Evolutionary conservation across 345 rosid species (phyloP).

Genomic region (Combretum micranthum): DNA sequence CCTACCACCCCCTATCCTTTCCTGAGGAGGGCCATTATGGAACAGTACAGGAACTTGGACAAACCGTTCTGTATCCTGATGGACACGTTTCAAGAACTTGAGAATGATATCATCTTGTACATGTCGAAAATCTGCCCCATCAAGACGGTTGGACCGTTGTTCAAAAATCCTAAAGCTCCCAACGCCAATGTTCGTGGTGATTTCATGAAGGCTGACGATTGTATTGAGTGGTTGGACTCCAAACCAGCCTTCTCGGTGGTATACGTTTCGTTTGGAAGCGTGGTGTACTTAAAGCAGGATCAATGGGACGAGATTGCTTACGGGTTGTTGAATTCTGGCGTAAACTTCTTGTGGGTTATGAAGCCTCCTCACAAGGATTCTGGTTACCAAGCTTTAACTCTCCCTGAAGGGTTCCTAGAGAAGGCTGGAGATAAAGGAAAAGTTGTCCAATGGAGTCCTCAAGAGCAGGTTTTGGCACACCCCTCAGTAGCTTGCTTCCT

Average conservation of each 20-base stretch:
- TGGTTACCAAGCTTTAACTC: slow-evolving; percentile 19
- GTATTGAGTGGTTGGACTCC: slow-evolving; percentile 68
- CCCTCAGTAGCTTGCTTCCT: slow-evolving; percentile 62
- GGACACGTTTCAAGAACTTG: slow-evolving; percentile 70
- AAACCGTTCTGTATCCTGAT: slow-evolving; percentile 61
- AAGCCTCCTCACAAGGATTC: slow-evolving; percentile 35
- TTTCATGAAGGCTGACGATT: slow-evolving; percentile 39
- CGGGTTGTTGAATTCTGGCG: slow-evolving; percentile 47
- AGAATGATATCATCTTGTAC: slow-evolving; percentile 48
- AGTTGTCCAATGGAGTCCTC: slow-evolving; percentile 71
- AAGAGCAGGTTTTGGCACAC: slow-evolving; percentile 65
- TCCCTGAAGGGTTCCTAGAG: slow-evolving; percentile 61
- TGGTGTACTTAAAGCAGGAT: slow-evolving; percentile 53
- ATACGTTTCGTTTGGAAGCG: slow-evolving; percentile 66
- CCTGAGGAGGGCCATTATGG: slow-evolving; percentile 39
- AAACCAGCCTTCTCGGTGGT: slow-evolving; percentile 58
- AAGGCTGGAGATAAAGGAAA: slow-evolving; percentile 47
- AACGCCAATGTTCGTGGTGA: slow-evolving; percentile 34
- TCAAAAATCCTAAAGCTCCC: slow-evolving; percentile 36
- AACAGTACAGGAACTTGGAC: slow-evolving; percentile 48
- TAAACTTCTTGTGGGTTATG: slow-evolving; percentile 75
- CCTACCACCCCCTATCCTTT: slow-evolving; percentile 37
- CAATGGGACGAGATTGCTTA: slow-evolving; percentile 67
- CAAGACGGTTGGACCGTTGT: slow-evolving; percentile 45
- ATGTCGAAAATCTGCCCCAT: slow-evolving; percentile 50